Evolutionary conservation across 768 basidiomycete genomes (phyloP).

Genomic region (Serendipita vermifera): DNA sequence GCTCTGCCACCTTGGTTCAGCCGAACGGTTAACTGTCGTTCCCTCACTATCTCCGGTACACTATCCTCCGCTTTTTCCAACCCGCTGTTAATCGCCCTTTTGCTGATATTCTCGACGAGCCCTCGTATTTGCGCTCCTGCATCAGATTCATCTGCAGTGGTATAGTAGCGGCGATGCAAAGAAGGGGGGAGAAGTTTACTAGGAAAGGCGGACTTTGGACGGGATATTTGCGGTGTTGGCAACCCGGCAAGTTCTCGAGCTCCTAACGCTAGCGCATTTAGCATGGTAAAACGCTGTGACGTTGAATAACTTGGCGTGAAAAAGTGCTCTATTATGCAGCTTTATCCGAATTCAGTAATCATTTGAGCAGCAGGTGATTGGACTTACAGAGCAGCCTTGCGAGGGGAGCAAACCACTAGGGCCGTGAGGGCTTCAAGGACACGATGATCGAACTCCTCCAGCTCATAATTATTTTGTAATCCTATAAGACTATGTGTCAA

Average conservation of each 20-base stretch:
- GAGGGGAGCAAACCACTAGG: slow-evolving; percentile 66
- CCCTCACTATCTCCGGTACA: slow-evolving; percentile 51
- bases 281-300: slow-evolving; percentile 68
- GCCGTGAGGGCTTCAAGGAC: slow-evolving; percentile 68
- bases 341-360: slow-evolving; percentile 22
- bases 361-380: neutral
- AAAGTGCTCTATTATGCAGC: slow-evolving; percentile 79
- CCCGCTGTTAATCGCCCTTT: slow-evolving; percentile 47
- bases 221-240: slow-evolving; percentile 24
- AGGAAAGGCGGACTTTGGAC: slow-evolving; percentile 45
- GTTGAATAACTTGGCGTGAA: slow-evolving; percentile 89
- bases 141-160: slow-evolving; percentile 24
- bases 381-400: slow-evolving; percentile 68
- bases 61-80: slow-evolving; percentile 41
- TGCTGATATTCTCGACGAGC: slow-evolving; percentile 52
- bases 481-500: slow-evolving; percentile 59
- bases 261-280: slow-evolving; percentile 76
- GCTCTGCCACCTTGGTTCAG: neutral
- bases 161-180: slow-evolving; percentile 58
- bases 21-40: slow-evolving; percentile 57
- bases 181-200: slow-evolving; percentile 62
- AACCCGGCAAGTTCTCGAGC: slow-evolving; percentile 65
- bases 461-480: slow-evolving; percentile 74
- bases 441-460: slow-evolving; percentile 61
- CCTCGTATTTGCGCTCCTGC: slow-evolving; percentile 33